Evolutionary conservation across 192 early-diverging fungal species (phyloP).

Genomic region (Phlyctochytrium bullatum): DNA sequence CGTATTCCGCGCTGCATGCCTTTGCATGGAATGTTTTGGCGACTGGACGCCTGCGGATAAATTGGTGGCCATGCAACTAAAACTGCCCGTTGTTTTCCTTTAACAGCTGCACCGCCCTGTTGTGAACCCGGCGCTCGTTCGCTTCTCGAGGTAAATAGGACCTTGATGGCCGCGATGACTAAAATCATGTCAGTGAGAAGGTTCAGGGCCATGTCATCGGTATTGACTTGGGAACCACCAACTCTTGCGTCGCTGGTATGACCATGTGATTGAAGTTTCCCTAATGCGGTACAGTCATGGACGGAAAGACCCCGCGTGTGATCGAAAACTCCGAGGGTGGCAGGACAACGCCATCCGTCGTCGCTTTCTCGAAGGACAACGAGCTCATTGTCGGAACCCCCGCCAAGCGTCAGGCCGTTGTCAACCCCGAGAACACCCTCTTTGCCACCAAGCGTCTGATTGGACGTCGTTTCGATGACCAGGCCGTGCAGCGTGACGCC

Average conservation of each 20-base stretch:
- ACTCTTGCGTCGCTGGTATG: conserved; percentile 92
- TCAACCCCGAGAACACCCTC: conserved; percentile 98
- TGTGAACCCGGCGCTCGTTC: no score
- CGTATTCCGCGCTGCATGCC: no score
- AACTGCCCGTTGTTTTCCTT: no score
- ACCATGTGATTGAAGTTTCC: neutral
- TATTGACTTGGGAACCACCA: conserved; percentile 99
- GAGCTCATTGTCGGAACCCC: conserved; percentile 95
- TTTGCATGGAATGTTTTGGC: no score
- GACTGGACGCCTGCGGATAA: no score
- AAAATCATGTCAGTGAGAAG: conserved; percentile 61
- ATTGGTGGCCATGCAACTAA: no score
- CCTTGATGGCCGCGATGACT: no score
- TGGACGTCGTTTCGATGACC: conserved; percentile 88
- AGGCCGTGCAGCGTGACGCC: conserved; percentile 85
- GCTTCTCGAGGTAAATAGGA: no score
- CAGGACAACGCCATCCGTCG: conserved; percentile 94
- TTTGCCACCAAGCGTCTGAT: conserved; percentile 97
- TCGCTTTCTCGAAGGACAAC: conserved; percentile 94
- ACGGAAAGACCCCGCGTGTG: conserved; percentile 94
- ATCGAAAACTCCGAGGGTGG: conserved; percentile 97
- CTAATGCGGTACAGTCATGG: conserved; percentile 68
- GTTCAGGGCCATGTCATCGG: conserved; percentile 86
- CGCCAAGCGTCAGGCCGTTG: conserved; percentile 97
- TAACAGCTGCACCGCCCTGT: no score